Base-by-base conservation (phyloP, 1,284 basidiomycete genomes). In the Ceratobasidium papillatum region DNA sequence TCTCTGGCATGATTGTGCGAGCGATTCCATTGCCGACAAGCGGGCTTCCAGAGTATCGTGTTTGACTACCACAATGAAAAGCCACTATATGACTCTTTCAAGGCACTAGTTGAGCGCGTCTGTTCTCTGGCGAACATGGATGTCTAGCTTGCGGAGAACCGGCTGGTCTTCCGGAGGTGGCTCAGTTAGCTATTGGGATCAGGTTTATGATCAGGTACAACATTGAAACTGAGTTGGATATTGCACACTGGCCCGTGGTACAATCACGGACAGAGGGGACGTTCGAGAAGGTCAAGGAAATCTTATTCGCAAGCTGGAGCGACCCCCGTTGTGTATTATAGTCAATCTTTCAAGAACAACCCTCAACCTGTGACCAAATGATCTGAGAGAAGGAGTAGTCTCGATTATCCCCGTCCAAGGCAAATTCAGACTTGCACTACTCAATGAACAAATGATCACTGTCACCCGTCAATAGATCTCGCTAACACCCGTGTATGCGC, bases 171-270 rank as follows among this genome's bases (percentile, higher is more conserved):
- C 54, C 54, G 34, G 25, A 58, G 7, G n/a, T 9, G 2, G 74
- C 85, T 3, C 78, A 82, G 52, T n/a, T 86, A 0, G 82, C 82
- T 0, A 77, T 84, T 0, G 85, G 85, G 0, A 85, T 85, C 83
- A 27, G 68, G 9, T 65, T 54, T 1, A 72, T 76, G 75, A 74
- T 75, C 4, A 75, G 65, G 0, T 51, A 47, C 27, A 76, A 76
- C 30, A 38, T 75, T 12, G 56, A 72, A 32, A 76, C 64, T 1
- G 65, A 76, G 8, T 30, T 58, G 9, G 66, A 75, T 45, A 34
- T 76, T 30, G 73, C 74, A 3, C 75, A 72, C 36, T 41, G 75
- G 25, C n/a, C n/a, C n/a, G n/a, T n/a, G n/a, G n/a, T n/a, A n/a
- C n/a, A n/a, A n/a, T n/a, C n/a, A n/a, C n/a, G n/a, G n/a, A 30